Conservation (phyloP, 805 yeast species). For the Pichia deserticola region DNA sequence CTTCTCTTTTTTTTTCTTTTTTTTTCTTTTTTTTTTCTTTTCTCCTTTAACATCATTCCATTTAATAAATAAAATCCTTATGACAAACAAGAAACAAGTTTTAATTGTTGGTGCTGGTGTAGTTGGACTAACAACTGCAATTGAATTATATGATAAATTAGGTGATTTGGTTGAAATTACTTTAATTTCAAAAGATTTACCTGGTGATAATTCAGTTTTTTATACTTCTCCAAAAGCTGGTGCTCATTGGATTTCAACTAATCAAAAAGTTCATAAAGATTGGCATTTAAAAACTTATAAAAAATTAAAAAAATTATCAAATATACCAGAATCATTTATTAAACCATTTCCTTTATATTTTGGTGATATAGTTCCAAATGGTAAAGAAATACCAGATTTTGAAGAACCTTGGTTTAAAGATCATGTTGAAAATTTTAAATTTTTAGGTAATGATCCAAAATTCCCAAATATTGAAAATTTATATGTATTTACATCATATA, state of each 20-base stretch:
- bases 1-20: too few species aligned
- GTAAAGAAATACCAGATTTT: constrained; percentile 6
- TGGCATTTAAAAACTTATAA: constrained; percentile 31
- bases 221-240: constrained; percentile 67
- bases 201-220: constrained; percentile 43
- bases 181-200: constrained; percentile 39
- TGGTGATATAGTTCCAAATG: constrained; percentile 17
- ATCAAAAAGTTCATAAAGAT: constrained; percentile 27
- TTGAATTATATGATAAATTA: constrained; percentile 22
- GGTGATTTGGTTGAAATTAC: constrained; percentile 29
- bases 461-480: constrained; percentile 33
- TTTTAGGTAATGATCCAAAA: constrained; percentile 24
- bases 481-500: constrained; percentile 41
- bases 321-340: constrained; percentile 32
- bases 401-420: constrained; percentile 43
- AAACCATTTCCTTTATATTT: constrained; percentile 17
- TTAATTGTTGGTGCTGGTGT: constrained; percentile 27
- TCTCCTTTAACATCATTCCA: background rate
- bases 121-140: constrained; percentile 47
- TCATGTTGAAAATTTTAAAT: constrained; percentile 34
- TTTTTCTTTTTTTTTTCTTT: background rate
- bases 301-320: constrained; percentile 29
- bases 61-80: background rate
- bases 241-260: constrained; percentile 54
- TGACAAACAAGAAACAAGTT: constrained; percentile 5